Evolutionary conservation across 805 yeast species (phyloP).

Genomic region (Monosporozyma aquatica): DNA sequence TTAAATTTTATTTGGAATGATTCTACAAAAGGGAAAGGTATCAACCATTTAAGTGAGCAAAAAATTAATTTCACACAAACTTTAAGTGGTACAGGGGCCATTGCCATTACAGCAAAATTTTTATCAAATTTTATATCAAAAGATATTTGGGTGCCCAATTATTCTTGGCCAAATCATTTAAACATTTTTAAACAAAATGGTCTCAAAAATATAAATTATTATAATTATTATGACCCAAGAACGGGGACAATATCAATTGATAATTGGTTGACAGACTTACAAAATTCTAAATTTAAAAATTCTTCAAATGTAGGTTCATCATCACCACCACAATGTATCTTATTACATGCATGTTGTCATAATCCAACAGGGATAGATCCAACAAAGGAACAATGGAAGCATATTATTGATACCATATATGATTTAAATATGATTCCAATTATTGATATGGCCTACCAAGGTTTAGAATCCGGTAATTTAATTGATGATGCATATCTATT

Average conservation of each 20-base stretch:
- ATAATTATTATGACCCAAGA: slow-evolving; percentile 53
- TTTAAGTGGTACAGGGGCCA: slow-evolving; percentile 90
- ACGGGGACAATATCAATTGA: slow-evolving; percentile 46
- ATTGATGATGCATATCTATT: slow-evolving; percentile 58
- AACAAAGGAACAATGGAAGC: slow-evolving; percentile 67
- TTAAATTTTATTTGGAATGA: slow-evolving; percentile 64
- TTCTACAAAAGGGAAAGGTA: slow-evolving; percentile 40
- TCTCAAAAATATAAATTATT: slow-evolving; percentile 51
- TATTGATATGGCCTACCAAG: slow-evolving; percentile 93
- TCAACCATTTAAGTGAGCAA: slow-evolving; percentile 45
- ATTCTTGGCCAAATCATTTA: slow-evolving; percentile 92
- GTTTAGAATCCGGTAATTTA: slow-evolving; percentile 81
- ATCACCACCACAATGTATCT: slow-evolving; percentile 37
- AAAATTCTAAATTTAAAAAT: slow-evolving; percentile 9
- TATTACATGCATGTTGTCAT: slow-evolving; percentile 92
- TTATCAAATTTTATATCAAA: slow-evolving; percentile 40
- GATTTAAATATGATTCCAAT: slow-evolving; percentile 61
- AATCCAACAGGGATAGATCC: slow-evolving; percentile 97
- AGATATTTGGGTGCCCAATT: slow-evolving; percentile 62
- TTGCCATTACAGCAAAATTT: slow-evolving; percentile 77
- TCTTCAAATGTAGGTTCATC: too few relatives aligned
- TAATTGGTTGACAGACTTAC: slow-evolving; percentile 53
- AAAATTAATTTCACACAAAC: slow-evolving; percentile 81
- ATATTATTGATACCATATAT: slow-evolving; percentile 55
- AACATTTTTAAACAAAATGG: slow-evolving; percentile 74